Conservation (phyloP, 225 moss, liverwort and hornwort species). For the Straminergon stramineum region DNA sequence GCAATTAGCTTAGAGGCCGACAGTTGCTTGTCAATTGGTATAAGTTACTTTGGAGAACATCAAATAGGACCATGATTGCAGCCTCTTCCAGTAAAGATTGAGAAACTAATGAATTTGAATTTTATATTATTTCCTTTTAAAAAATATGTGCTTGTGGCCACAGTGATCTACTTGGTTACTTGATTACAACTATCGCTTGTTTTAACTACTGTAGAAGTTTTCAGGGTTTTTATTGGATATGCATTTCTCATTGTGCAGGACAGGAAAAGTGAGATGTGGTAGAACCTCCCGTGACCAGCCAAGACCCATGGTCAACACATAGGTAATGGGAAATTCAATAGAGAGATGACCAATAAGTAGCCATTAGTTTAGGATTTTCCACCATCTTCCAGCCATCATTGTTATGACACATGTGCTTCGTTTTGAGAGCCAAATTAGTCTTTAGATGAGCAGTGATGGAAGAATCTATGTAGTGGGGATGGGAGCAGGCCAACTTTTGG, state of each 20-base stretch:
- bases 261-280: conserved; percentile 20
- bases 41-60: not conserved
- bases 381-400: no score
- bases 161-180: not conserved
- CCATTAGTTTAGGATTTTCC: no score
- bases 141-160: not conserved
- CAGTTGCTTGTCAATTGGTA: conserved; percentile 42
- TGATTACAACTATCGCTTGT: not conserved
- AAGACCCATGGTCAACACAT: no score
- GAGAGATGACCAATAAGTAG: no score
- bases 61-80: not conserved
- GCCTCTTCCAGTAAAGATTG: not conserved
- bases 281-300: no score
- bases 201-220: not conserved
- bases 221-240: not conserved
- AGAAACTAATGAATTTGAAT: not conserved
- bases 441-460: no score
- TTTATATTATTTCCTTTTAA: not conserved
- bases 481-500: no score
- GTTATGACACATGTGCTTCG: no score
- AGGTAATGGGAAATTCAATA: no score
- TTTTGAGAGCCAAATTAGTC: no score
- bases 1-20: conserved; percentile 39
- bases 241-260: conserved; percentile 16
- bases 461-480: no score